Conservation (phyloP, 441 rosid genomes). For the Metrosideros polymorpha region DNA sequence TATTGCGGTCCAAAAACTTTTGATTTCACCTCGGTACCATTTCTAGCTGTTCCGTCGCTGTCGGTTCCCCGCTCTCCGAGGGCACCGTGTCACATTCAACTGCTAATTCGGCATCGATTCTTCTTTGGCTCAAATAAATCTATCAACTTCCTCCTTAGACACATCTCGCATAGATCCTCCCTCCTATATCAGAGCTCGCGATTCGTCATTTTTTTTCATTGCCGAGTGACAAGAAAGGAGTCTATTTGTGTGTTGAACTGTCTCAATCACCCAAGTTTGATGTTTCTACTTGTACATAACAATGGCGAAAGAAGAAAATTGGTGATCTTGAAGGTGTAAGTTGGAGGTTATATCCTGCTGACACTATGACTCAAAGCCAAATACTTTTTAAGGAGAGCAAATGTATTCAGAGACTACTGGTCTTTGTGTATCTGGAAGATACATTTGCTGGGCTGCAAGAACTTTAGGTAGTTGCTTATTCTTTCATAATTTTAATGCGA, state of each 20-base stretch:
- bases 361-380: neutral
- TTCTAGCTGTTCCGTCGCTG: neutral
- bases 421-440: neutral
- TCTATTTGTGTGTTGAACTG: neutral
- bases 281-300: neutral
- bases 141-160: neutral
- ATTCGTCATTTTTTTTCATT: neutral
- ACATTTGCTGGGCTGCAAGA: neutral
- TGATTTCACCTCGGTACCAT: neutral
- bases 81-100: neutral
- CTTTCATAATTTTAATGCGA: slow-evolving; percentile 8
- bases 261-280: neutral
- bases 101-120: neutral
- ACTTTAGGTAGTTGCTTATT: slow-evolving; percentile 3
- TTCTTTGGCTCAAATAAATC: neutral
- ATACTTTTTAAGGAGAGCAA: neutral
- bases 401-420: neutral
- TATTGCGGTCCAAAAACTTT: neutral
- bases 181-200: neutral
- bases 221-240: neutral
- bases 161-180: neutral
- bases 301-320: neutral
- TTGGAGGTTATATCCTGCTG: neutral
- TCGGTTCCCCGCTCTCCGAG: neutral
- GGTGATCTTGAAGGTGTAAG: neutral